Conservation (phyloP, 345 rosid genomes). For the Anastatica hierochuntica region DNA sequence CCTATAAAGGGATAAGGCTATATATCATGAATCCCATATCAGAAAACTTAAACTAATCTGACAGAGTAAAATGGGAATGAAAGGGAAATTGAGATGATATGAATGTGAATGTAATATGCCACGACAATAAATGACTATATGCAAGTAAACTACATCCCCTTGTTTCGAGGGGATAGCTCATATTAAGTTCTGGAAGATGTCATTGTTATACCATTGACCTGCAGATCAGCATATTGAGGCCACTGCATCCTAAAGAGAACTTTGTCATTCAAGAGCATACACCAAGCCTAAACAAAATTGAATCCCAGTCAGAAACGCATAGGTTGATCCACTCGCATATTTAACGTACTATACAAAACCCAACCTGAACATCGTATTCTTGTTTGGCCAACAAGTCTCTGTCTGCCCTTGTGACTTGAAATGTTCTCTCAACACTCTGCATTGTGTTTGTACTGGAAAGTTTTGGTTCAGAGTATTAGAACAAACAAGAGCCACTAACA, state of each 20-base stretch:
- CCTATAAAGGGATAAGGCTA: constrained; percentile 28
- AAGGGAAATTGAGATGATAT: not conserved
- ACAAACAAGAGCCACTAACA: constrained; percentile 9
- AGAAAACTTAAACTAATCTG: not conserved
- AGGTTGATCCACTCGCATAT: not conserved
- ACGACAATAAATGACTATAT: not conserved
- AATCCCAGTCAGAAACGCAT: constrained; percentile 12
- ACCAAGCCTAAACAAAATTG: constrained; percentile 63
- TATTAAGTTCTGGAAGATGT: not conserved
- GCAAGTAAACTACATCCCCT: not conserved
- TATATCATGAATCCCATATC: constrained; percentile 3
- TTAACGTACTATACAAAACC: constrained; percentile 4
- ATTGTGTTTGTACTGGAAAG: constrained; percentile 65
- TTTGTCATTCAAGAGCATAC: constrained; percentile 97
- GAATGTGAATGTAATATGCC: not conserved
- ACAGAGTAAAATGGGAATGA: not conserved
- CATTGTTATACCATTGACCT: constrained; percentile 69
- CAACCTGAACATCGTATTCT: constrained; percentile 80
- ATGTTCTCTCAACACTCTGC: constrained; percentile 60
- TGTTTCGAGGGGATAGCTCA: not conserved
- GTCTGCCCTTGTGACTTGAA: constrained; percentile 61
- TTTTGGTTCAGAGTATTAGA: constrained; percentile 13
- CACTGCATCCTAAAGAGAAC: constrained; percentile 95
- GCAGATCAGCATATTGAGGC: constrained; percentile 91
- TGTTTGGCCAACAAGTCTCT: constrained; percentile 58